Evolutionary conservation across 352 stramenopile species (phyloP).

Genomic region (Globisporangium middletonii): DNA sequence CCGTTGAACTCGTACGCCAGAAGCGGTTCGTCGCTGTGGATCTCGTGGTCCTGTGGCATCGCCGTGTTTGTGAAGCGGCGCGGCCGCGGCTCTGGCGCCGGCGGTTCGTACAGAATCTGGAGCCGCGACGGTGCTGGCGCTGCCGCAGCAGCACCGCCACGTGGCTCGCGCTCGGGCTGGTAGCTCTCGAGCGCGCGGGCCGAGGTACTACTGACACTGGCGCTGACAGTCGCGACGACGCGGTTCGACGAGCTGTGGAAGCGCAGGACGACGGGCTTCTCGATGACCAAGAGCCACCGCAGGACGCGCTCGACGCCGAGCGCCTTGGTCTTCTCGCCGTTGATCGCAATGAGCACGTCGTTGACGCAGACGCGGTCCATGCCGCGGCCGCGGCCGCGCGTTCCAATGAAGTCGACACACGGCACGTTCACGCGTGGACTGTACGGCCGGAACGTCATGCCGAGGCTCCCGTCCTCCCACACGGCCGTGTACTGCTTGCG

Average conservation of each 20-base stretch:
- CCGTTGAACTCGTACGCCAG: conserved; percentile 4
- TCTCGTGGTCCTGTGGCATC: neutral
- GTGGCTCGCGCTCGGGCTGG: conserved; percentile 31
- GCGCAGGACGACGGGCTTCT: conserved; percentile 69
- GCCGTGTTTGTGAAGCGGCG: conserved; percentile 1
- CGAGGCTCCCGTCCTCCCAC: conserved; percentile 62
- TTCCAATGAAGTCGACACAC: conserved; percentile 62
- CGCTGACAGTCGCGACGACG: conserved; percentile 11
- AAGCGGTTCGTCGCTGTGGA: neutral
- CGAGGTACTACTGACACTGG: neutral
- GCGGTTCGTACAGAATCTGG: conserved; percentile 21
- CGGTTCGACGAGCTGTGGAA: conserved; percentile 78
- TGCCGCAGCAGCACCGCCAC: conserved; percentile 7
- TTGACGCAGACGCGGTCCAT: conserved; percentile 78
- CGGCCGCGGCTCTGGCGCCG: conserved; percentile 2
- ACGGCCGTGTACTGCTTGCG: conserved; percentile 71
- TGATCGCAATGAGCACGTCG: conserved; percentile 78
- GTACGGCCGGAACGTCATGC: conserved; percentile 70
- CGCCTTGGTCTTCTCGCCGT: conserved; percentile 70
- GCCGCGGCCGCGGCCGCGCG: conserved; percentile 46
- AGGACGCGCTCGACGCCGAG: conserved; percentile 73
- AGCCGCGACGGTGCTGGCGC: conserved; percentile 16
- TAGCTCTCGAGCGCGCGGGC: conserved; percentile 6
- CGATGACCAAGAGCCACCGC: conserved; percentile 65
- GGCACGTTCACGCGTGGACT: conserved; percentile 63